These are phyloP conservation scores for Xanthoconium separans DNA, from an alignment of 1,284 basidiomycete species.

Conservation along the genomic window DNA sequence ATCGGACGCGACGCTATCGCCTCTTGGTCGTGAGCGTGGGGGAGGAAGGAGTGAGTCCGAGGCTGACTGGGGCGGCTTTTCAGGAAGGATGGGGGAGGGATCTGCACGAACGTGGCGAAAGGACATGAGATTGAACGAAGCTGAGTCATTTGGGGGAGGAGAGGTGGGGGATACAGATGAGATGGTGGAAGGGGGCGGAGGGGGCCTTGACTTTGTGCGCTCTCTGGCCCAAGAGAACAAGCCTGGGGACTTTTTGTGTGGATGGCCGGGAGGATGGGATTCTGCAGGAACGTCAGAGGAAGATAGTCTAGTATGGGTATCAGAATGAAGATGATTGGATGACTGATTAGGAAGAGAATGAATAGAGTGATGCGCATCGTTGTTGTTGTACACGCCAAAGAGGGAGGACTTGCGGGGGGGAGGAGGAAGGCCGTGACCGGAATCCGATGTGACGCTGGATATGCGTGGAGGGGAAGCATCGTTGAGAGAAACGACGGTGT, in stretches of 20 bases:
- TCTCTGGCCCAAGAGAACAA: constrained; percentile 42
- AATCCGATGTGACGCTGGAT: constrained; percentile 37
- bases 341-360: constrained; percentile 54
- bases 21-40: constrained; percentile 48
- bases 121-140: constrained; percentile 63
- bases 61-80: constrained; percentile 26
- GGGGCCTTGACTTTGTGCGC: constrained; percentile 42
- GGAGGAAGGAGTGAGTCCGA: constrained; percentile 26
- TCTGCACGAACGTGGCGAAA: constrained; percentile 60
- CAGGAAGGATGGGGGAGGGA: constrained; percentile 27
- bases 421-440: constrained; percentile 36
- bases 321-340: constrained; percentile 16
- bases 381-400: constrained; percentile 49
- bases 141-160: constrained; percentile 16
- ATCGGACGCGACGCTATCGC: constrained; percentile 58
- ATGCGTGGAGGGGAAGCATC: constrained; percentile 22
- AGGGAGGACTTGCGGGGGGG: constrained; percentile 59
- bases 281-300: constrained; percentile 22
- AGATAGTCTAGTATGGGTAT: constrained; percentile 28
- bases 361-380: constrained; percentile 50
- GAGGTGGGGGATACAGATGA: constrained; percentile 23
- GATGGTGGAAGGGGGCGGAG: constrained; percentile 25
- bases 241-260: constrained; percentile 34
- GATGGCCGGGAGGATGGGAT: constrained; percentile 15
- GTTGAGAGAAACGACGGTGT: constrained; percentile 22